Evolutionary conservation across 2,329 filamentous ascomycete species (phyloP).

Genomic region (Exophiala dermatitidis): DNA sequence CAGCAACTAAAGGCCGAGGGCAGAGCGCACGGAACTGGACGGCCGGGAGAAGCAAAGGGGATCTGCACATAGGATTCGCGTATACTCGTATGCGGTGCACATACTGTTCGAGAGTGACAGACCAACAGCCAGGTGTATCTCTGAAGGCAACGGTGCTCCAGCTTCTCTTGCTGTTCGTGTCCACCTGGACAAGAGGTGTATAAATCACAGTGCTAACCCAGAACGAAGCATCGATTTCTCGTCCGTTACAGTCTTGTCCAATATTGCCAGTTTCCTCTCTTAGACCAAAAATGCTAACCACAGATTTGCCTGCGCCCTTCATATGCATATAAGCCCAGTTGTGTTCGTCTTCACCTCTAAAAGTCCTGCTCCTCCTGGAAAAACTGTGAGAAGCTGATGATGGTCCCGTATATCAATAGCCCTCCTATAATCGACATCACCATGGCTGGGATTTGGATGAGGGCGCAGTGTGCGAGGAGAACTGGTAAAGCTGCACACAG

Average conservation of each 20-base stretch:
- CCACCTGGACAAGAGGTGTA: not conserved
- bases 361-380: conserved; percentile 98
- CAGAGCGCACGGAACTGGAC: too few species aligned
- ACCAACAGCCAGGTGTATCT: too few species aligned
- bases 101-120: too few species aligned
- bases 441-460: conserved; percentile 80
- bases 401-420: conserved; percentile 91
- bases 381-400: conserved; percentile 97
- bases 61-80: too few species aligned
- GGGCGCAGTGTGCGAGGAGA: conserved; percentile 75
- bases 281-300: not conserved
- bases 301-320: conserved; percentile 1
- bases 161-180: too few species aligned
- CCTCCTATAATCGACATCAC: conserved; percentile 91
- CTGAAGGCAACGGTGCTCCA: too few species aligned
- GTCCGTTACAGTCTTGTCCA: conserved; percentile 1
- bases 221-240: not conserved
- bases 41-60: too few species aligned
- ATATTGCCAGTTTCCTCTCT: conserved; percentile 5
- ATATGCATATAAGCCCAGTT: conserved; percentile 8
- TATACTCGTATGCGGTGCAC: too few species aligned
- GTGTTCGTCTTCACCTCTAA: conserved; percentile 39
- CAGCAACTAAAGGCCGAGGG: too few species aligned
- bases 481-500: conserved; percentile 65
- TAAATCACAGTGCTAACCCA: not conserved